phyloP scores from a whole-genome alignment of 2,329 filamentous ascomycete species.

The Aspergillus luchuensis region DNA sequence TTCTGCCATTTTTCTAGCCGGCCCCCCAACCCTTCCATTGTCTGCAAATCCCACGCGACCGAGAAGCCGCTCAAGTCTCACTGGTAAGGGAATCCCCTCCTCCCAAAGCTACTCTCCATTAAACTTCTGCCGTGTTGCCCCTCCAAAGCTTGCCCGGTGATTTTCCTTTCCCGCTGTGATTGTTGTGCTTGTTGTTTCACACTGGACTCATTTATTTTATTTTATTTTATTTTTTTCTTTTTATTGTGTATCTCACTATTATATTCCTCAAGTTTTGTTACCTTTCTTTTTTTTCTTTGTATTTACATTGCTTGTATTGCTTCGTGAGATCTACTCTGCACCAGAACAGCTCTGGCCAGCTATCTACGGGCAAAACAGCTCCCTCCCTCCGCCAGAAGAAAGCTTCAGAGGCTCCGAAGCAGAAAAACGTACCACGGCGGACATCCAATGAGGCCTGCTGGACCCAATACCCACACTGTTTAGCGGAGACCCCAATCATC shows the following conservation, averaged over 20 bases:
- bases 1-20: neutral
- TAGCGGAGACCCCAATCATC: neutral
- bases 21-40: neutral
- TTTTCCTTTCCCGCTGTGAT: neutral
- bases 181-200: neutral
- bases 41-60: slow-evolving; percentile 15
- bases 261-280: neutral
- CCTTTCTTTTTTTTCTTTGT: neutral
- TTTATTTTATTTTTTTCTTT: neutral
- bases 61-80: neutral
- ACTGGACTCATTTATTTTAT: neutral
- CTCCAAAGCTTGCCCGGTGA: slow-evolving; percentile 16
- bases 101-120: slow-evolving; percentile 4
- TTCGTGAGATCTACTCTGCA: slow-evolving; percentile 5
- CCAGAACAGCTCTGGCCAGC: neutral
- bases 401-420: slow-evolving; percentile 21
- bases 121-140: slow-evolving; percentile 14
- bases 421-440: neutral
- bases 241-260: too few species aligned
- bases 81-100: neutral
- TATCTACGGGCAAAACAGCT: slow-evolving; percentile 5
- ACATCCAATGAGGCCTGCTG: slow-evolving; percentile 28
- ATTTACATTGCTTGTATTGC: neutral
- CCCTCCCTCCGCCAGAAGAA: slow-evolving; percentile 12
- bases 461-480: slow-evolving; percentile 25